Conservation (phyloP, 176 grass and related monocot species). For the Avena eriantha region DNA sequence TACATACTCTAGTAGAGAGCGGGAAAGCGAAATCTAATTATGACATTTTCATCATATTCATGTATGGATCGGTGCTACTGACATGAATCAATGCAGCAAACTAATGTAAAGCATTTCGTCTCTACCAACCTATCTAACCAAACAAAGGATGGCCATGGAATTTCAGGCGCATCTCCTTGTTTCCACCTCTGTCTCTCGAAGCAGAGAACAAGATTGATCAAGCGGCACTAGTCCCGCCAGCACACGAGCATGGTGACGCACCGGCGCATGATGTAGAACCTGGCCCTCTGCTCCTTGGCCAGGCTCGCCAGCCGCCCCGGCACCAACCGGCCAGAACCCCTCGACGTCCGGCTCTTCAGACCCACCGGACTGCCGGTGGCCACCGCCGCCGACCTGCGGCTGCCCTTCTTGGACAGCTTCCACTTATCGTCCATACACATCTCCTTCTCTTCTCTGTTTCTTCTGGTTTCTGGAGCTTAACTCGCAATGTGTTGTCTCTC, state of each 20-base stretch:
- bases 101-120: background rate
- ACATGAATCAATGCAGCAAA: background rate
- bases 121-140: no score
- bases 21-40: background rate
- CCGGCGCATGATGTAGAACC: constrained; percentile 88
- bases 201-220: background rate
- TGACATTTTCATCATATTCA: no score
- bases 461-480: background rate
- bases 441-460: constrained; percentile 46
- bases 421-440: constrained; percentile 51
- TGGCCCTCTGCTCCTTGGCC: constrained; percentile 69
- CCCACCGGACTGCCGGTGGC: background rate
- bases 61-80: background rate
- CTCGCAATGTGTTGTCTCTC: background rate
- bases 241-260: constrained; percentile 75
- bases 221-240: constrained; percentile 55
- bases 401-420: constrained; percentile 48
- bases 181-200: background rate
- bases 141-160: no score
- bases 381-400: constrained; percentile 1
- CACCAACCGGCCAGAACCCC: constrained; percentile 3
- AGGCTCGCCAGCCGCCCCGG: constrained; percentile 56
- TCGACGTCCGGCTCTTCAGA: background rate
- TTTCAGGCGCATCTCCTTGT: no score
- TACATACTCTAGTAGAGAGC: background rate